phyloP scores from a whole-genome alignment of 345 rosid genomes.

The Salix arbutifolia region DNA sequence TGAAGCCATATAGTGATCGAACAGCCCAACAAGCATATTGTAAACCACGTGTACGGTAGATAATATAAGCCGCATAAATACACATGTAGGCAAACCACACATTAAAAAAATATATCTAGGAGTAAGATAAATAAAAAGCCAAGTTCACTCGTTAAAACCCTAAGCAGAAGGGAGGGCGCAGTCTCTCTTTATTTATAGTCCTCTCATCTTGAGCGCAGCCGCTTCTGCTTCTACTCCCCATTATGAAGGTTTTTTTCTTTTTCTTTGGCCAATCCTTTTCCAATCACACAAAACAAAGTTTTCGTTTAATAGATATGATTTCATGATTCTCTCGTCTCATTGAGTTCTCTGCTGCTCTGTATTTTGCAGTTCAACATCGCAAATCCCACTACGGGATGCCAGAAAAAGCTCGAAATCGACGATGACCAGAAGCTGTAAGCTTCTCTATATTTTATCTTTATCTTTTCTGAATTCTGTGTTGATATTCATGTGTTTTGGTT shows the following conservation, averaged over 20 bases:
- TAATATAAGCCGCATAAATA: background rate
- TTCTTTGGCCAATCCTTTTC: background rate
- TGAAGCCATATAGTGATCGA: too few relatives aligned
- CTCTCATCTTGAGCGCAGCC: background rate
- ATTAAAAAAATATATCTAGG: background rate
- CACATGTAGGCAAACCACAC: background rate
- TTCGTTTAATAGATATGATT: background rate
- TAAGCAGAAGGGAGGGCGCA: background rate
- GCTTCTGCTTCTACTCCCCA: background rate
- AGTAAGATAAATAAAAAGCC: background rate
- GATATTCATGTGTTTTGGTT: background rate
- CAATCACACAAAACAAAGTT: background rate
- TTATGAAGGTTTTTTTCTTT: constrained; percentile 1
- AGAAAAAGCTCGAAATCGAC: constrained; percentile 28
- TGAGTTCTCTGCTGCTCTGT: background rate
- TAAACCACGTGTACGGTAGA: background rate
- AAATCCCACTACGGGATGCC: constrained; percentile 25
- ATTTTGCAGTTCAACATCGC: constrained; percentile 20
- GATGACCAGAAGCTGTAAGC: constrained; percentile 25
- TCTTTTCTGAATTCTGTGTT: background rate
- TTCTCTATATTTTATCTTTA: background rate
- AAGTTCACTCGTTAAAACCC: background rate
- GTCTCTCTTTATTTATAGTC: background rate
- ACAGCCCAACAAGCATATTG: too few relatives aligned
- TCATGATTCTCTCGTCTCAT: background rate